Percentiles rank a stretch among this genome's conserved stretches.
These are phyloP conservation scores for Gleditsia sinensis DNA, from an alignment of 306 rosid species.

Conservation along the genomic window DNA sequence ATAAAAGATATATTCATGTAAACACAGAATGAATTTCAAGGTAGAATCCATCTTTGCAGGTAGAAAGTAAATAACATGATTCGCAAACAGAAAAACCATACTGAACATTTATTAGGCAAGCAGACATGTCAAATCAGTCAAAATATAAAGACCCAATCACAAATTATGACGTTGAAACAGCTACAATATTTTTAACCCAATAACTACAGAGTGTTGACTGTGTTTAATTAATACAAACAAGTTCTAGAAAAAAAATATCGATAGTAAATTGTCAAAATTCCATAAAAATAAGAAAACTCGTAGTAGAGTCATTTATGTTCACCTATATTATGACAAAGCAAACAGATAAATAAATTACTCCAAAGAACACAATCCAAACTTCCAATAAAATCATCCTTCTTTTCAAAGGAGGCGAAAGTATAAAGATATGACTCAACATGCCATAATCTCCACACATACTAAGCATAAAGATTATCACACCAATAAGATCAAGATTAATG, in stretches of 20 bases:
- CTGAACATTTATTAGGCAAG: not conserved
- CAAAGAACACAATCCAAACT: not conserved
- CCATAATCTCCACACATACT: not conserved
- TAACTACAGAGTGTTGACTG: not conserved
- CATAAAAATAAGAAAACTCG: not conserved
- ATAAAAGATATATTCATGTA: not conserved
- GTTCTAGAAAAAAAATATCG: not conserved
- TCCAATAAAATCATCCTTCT: not conserved
- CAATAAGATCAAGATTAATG: not conserved
- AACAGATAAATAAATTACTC: not conserved
- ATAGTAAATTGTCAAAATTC: not conserved
- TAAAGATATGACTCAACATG: not conserved
- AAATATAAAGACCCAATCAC: not conserved
- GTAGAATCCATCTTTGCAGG: not conserved
- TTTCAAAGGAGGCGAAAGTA: not conserved
- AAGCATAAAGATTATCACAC: not conserved
- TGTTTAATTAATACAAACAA: not conserved
- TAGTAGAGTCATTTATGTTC: not conserved
- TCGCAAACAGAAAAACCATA: not conserved
- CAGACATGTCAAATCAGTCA: not conserved
- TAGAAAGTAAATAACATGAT: not conserved
- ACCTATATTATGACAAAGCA: not conserved
- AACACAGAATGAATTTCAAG: not conserved
- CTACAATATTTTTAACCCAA: not conserved
- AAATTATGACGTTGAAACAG: not conserved